phyloP scores from a whole-genome alignment of 352 stramenopile species.

The Phytophthora palmivora region DNA sequence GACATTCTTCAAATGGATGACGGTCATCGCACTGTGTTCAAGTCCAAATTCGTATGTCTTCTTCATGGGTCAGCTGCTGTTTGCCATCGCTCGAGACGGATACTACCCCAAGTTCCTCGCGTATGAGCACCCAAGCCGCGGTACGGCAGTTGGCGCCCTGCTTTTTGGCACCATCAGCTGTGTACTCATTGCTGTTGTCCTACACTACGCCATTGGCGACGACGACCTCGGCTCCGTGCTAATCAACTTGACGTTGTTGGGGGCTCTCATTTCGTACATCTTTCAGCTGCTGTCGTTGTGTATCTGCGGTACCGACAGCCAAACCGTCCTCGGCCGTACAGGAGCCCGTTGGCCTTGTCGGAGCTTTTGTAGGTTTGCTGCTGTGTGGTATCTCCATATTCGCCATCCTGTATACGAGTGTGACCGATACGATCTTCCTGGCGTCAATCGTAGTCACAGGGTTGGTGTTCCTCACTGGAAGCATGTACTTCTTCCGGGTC shows the following conservation, averaged over 20 bases:
- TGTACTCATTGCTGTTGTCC: slow-evolving; percentile 45
- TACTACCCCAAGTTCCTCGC: slow-evolving; percentile 59
- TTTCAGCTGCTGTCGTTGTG: slow-evolving; percentile 72
- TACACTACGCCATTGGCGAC: slow-evolving; percentile 67
- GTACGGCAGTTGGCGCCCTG: slow-evolving; percentile 53
- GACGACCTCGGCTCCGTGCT: slow-evolving; percentile 57
- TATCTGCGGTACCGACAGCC: slow-evolving; percentile 55
- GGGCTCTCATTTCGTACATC: slow-evolving; percentile 60
- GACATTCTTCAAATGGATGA: slow-evolving; percentile 67
- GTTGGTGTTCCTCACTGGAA: slow-evolving; percentile 52
- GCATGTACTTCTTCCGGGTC: slow-evolving; percentile 46
- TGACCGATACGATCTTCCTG: slow-evolving; percentile 55
- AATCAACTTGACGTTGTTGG: slow-evolving; percentile 55
- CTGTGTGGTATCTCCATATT: slow-evolving; percentile 51
- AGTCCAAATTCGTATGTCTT: slow-evolving; percentile 77
- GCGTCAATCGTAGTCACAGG: slow-evolving; percentile 54
- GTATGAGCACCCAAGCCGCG: slow-evolving; percentile 32
- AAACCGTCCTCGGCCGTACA: slow-evolving; percentile 55
- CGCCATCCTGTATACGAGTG: slow-evolving; percentile 66
- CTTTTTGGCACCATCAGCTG: slow-evolving; percentile 50
- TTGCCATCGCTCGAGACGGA: slow-evolving; percentile 64
- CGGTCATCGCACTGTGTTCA: slow-evolving; percentile 57
- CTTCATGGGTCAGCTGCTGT: slow-evolving; percentile 69
- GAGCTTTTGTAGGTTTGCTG: slow-evolving; percentile 48
- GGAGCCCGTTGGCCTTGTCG: slow-evolving; percentile 55